A percentile compares a stretch with the other conserved stretches of the same genome.
These are phyloP conservation scores for Anacardium occidentale DNA, from an alignment of 345 rosid species.

Conservation along the genomic window DNA sequence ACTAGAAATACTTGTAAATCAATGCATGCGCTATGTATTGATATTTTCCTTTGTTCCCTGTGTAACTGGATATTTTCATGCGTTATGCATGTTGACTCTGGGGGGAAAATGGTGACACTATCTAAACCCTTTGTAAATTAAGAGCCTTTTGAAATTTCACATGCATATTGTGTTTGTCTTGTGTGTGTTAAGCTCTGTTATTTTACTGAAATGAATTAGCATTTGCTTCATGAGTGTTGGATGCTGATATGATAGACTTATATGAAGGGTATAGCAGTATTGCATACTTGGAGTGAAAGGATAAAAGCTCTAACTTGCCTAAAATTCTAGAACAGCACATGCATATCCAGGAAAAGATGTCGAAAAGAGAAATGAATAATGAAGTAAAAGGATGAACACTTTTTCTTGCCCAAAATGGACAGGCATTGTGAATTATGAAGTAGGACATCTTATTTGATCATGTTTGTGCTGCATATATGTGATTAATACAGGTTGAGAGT, in stretches of 20 bases:
- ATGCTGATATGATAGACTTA: not conserved
- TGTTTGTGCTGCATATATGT: too few relatives aligned
- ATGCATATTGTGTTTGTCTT: not conserved
- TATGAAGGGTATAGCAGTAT: not conserved
- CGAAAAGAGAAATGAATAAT: too few relatives aligned
- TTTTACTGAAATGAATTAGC: not conserved
- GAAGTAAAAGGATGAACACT: too few relatives aligned
- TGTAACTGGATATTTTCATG: not conserved
- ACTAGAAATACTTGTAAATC: not conserved
- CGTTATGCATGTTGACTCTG: not conserved
- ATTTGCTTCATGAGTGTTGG: not conserved
- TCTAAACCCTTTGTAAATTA: not conserved
- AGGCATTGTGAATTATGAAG: too few relatives aligned
- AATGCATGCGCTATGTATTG: not conserved
- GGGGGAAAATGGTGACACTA: constrained; percentile 3
- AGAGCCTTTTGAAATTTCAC: not conserved
- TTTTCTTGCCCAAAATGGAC: too few relatives aligned
- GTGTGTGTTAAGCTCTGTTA: not conserved
- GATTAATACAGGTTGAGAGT: too few relatives aligned
- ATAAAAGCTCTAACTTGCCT: too few relatives aligned
- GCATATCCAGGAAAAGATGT: too few relatives aligned
- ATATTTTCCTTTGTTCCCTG: not conserved
- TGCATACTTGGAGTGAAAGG: too few relatives aligned
- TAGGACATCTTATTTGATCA: too few relatives aligned
- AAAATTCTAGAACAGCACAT: too few relatives aligned